Evolutionary conservation across 768 basidiomycete genomes (phyloP).

Genomic region (Coprinopsis cinerea): DNA sequence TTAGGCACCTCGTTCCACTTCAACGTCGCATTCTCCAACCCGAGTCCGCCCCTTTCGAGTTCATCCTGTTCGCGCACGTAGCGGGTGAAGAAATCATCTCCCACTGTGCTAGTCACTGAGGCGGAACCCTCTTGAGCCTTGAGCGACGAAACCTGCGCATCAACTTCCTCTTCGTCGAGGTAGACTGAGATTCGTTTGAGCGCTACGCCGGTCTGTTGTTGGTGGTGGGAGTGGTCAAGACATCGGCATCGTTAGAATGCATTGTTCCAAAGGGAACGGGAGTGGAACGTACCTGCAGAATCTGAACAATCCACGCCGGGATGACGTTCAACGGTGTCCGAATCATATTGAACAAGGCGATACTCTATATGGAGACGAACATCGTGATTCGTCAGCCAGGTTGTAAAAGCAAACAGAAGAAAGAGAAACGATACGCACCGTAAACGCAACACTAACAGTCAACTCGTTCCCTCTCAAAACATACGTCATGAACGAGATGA

Average conservation of each 20-base stretch:
- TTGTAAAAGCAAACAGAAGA: not conserved
- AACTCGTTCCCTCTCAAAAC: slow-evolving; percentile 69
- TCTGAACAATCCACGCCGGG: slow-evolving; percentile 72
- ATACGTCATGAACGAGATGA: slow-evolving; percentile 72
- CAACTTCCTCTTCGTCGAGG: slow-evolving; percentile 66
- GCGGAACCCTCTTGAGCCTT: slow-evolving; percentile 41
- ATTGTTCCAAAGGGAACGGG: not conserved
- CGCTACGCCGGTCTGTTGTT: slow-evolving; percentile 49
- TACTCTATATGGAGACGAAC: slow-evolving; percentile 37
- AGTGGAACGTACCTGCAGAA: slow-evolving; percentile 47
- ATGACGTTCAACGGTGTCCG: slow-evolving; percentile 72
- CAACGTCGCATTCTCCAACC: slow-evolving; percentile 53
- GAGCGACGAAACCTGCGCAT: slow-evolving; percentile 58
- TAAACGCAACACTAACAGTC: slow-evolving; percentile 79
- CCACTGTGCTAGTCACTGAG: not conserved
- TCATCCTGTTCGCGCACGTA: slow-evolving; percentile 16
- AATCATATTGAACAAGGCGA: slow-evolving; percentile 84
- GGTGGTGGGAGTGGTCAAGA: not conserved
- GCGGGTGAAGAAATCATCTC: slow-evolving; percentile 18
- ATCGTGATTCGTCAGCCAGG: not conserved
- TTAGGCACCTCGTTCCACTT: slow-evolving; percentile 53
- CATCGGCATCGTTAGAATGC: not conserved
- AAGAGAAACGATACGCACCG: slow-evolving; percentile 37
- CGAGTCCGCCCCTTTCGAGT: slow-evolving; percentile 38
- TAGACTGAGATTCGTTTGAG: slow-evolving; percentile 63